Evolutionary conservation across 2,329 filamentous ascomycete species (phyloP).

Genomic region (Zymoseptoria brevis): DNA sequence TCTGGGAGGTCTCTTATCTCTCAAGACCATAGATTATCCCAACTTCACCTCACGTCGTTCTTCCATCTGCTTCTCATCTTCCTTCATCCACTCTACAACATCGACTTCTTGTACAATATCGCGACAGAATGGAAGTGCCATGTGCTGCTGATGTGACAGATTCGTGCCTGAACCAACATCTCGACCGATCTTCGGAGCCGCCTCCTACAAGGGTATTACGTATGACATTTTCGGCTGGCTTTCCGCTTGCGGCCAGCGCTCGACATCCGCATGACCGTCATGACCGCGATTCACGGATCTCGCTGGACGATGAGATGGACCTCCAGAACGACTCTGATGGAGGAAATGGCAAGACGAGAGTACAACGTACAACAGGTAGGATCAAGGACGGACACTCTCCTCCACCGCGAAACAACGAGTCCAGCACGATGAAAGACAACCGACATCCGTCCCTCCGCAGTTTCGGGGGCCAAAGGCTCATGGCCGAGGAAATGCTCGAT

Average conservation of each 20-base stretch:
- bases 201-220: neutral
- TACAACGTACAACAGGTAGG: no score
- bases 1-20: no score
- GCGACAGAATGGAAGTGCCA: no score
- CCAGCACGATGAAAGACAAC: neutral
- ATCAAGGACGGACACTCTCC: no score
- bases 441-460: neutral
- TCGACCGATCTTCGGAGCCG: neutral
- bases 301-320: neutral
- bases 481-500: neutral
- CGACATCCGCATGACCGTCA: neutral
- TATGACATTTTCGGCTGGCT: neutral
- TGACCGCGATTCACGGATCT: neutral
- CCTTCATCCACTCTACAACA: no score
- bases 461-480: neutral
- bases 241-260: neutral
- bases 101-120: no score
- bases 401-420: neutral
- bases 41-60: no score
- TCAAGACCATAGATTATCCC: no score
- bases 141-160: neutral
- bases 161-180: neutral
- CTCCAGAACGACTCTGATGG: neutral
- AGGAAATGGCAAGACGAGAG: neutral
- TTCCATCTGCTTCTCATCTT: no score